A percentile compares a stretch with the other conserved stretches of the same genome.
Conservation (phyloP, 2,329 filamentous ascomycete species). For the Phoma sp. region DNA sequence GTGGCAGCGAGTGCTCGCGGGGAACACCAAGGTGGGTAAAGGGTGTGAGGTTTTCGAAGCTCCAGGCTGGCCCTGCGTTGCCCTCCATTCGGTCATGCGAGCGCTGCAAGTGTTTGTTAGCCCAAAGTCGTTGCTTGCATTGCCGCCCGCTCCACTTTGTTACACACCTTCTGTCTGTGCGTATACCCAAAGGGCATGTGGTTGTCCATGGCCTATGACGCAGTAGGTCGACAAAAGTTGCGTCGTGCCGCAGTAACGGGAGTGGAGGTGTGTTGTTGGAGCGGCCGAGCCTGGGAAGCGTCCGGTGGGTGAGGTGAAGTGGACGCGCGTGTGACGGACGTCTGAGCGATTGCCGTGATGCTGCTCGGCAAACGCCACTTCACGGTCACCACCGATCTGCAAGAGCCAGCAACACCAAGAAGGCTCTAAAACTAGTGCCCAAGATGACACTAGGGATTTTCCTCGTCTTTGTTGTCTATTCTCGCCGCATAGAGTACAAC, state of each 20-base stretch:
- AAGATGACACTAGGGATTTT: no score
- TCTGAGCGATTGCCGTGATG: constrained; percentile 9
- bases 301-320: constrained; percentile 6
- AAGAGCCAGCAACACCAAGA: background rate
- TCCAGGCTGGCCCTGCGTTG: constrained; percentile 40
- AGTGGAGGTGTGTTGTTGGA: background rate
- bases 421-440: background rate
- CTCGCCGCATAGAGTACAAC: no score
- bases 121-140: constrained; percentile 20
- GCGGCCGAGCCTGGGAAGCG: constrained; percentile 4
- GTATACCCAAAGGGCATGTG: constrained; percentile 40
- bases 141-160: constrained; percentile 15
- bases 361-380: constrained; percentile 17
- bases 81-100: constrained; percentile 45
- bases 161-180: constrained; percentile 46
- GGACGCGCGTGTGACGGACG: background rate
- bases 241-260: background rate
- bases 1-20: constrained; percentile 10
- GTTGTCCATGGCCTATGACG: constrained; percentile 39
- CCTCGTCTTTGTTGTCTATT: background rate
- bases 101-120: constrained; percentile 34
- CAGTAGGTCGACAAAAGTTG: background rate
- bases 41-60: constrained; percentile 16
- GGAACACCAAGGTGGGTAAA: constrained; percentile 17
- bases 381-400: constrained; percentile 8